Percentiles rank a stretch among this genome's conserved stretches.
These are phyloP conservation scores for Beauveria medogensis DNA, from an alignment of 2,329 filamentous ascomycete species.

Conservation along the genomic window DNA sequence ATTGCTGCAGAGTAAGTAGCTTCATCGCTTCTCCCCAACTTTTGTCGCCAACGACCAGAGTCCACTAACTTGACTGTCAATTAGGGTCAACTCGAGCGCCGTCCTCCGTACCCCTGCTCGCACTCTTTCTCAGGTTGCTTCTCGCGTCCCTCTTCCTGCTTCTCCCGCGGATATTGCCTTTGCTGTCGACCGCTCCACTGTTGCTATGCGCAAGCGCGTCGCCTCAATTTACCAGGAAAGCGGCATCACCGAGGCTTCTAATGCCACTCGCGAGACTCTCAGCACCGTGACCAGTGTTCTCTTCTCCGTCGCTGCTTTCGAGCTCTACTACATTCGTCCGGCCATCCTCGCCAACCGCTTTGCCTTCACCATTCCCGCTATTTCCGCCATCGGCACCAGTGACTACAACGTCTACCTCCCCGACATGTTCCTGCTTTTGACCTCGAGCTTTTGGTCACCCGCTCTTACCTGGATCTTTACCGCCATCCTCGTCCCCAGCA, in stretches of 20 bases:
- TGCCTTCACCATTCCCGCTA: conserved; percentile 62
- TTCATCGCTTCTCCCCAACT: background rate
- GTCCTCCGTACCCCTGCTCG: conserved; percentile 42
- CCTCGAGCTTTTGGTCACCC: conserved; percentile 75
- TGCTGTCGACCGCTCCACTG: conserved; percentile 63
- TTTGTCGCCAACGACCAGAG: background rate
- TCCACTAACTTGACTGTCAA: background rate
- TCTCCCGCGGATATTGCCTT: conserved; percentile 72
- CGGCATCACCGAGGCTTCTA: conserved; percentile 57
- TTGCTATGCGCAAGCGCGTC: conserved; percentile 59
- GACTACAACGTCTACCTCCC: conserved; percentile 61
- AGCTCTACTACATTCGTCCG: conserved; percentile 60
- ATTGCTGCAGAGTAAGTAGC: conserved; percentile 36
- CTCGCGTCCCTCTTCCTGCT: conserved; percentile 65
- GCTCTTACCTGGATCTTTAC: conserved; percentile 70
- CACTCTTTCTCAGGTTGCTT: conserved; percentile 43
- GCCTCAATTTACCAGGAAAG: conserved; percentile 56
- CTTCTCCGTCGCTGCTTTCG: conserved; percentile 57
- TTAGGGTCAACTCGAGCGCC: conserved; percentile 32
- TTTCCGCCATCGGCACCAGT: conserved; percentile 45
- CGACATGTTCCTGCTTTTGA: conserved; percentile 72
- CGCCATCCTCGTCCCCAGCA: conserved; percentile 58
- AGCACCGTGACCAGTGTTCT: conserved; percentile 69
- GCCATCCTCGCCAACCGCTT: conserved; percentile 65
- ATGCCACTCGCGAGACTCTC: conserved; percentile 59